Conservation (phyloP, 257 asterid species). For the Henckelia pumila region DNA sequence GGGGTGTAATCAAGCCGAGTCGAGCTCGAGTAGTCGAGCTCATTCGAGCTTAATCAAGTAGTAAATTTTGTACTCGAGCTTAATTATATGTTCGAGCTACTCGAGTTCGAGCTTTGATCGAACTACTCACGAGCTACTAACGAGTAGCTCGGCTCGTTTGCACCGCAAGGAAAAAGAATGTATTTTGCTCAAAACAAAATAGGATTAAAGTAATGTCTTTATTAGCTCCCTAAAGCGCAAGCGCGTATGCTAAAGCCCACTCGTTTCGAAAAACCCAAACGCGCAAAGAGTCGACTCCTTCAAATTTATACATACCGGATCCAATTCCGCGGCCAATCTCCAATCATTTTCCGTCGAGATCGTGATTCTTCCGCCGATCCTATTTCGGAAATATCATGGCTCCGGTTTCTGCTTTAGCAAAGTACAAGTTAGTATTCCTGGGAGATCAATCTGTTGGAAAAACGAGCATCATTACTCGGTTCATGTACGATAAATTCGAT, state of each 20-base stretch:
- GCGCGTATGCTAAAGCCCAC: background rate
- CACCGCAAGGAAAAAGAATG: too few species aligned
- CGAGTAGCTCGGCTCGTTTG: too few species aligned
- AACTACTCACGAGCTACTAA: too few species aligned
- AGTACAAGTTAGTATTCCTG: slow-evolving; percentile 83
- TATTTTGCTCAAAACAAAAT: too few species aligned
- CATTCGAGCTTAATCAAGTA: too few species aligned
- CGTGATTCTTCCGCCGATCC: slow-evolving; percentile 36
- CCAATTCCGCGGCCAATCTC: slow-evolving; percentile 26
- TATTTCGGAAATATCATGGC: slow-evolving; percentile 49
- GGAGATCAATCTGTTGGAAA: slow-evolving; percentile 97
- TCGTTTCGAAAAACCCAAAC: slow-evolving; percentile 26
- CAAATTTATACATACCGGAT: slow-evolving; percentile 16
- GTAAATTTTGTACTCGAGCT: too few species aligned
- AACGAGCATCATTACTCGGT: slow-evolving; percentile 92
- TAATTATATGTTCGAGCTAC: too few species aligned
- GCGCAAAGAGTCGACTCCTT: slow-evolving; percentile 25
- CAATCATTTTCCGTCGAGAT: slow-evolving; percentile 48
- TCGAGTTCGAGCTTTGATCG: too few species aligned
- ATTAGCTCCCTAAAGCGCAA: too few species aligned
- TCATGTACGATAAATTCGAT: slow-evolving; percentile 92
- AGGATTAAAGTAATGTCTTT: too few species aligned
- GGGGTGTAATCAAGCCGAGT: too few species aligned
- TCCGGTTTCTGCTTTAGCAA: slow-evolving; percentile 91
- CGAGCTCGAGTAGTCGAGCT: too few species aligned